phyloP scores from a whole-genome alignment of 768 basidiomycete genomes.

The Lactifluus volemus region DNA sequence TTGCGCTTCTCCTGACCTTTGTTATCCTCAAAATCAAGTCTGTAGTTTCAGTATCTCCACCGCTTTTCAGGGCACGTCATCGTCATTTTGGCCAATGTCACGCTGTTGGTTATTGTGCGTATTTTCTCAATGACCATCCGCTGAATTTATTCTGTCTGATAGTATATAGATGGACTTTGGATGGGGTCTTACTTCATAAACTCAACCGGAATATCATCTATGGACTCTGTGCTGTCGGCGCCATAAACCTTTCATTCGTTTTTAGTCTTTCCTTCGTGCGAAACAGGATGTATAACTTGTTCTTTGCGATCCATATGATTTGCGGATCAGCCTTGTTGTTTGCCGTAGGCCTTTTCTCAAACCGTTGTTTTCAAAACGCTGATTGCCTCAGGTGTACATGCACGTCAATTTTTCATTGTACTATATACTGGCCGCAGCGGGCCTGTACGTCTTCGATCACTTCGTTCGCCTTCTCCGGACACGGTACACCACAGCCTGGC shows the following conservation, averaged over 20 bases:
- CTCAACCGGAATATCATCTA: conserved; percentile 5
- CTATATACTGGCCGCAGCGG: conserved; percentile 34
- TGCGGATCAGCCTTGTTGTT: conserved; percentile 34
- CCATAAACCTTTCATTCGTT: conserved; percentile 31
- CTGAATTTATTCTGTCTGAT: neutral
- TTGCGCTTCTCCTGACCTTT: neutral
- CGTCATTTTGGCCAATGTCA: conserved; percentile 37
- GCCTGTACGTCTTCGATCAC: conserved; percentile 39
- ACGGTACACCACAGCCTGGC: conserved; percentile 34
- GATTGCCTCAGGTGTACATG: conserved; percentile 17
- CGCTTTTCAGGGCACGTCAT: conserved; percentile 41
- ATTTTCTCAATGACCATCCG: neutral
- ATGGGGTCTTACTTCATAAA: neutral
- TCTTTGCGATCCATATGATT: conserved; percentile 35
- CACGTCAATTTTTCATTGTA: conserved; percentile 27
- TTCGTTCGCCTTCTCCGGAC: conserved; percentile 39
- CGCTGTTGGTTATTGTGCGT: conserved; percentile 33
- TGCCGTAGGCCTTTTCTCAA: conserved; percentile 20
- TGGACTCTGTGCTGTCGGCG: conserved; percentile 30
- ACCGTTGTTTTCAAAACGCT: neutral
- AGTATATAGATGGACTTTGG: conserved; percentile 9
- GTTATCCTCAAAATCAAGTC: conserved; percentile 1
- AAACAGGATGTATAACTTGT: conserved; percentile 35
- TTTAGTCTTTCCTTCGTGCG: conserved; percentile 37
- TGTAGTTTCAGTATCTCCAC: conserved; percentile 45